Conservation (phyloP, 2,329 filamentous ascomycete species). For the Fusarium secorum region DNA sequence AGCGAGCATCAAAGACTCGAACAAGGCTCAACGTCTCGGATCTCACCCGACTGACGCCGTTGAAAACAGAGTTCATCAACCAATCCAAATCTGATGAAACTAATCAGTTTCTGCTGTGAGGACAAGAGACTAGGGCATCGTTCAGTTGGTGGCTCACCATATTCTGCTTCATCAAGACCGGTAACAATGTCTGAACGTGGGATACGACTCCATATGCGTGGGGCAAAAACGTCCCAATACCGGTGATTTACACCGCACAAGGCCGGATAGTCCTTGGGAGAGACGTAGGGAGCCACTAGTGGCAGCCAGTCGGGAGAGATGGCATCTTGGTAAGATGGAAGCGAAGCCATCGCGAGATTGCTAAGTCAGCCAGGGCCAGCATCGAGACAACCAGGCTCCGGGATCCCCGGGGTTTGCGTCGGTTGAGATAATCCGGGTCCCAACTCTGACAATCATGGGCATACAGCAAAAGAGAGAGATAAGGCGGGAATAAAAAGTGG, state of each 20-base stretch:
- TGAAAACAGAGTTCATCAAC: constrained; percentile 57
- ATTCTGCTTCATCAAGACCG: constrained; percentile 54
- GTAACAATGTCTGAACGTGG: constrained; percentile 50
- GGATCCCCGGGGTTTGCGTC: neutral
- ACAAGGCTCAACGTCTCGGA: constrained; percentile 54
- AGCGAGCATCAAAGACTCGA: constrained; percentile 57
- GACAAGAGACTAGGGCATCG: neutral
- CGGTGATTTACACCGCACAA: constrained; percentile 59
- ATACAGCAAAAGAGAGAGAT: neutral
- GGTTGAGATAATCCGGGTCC: neutral
- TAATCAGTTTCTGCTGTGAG: neutral
- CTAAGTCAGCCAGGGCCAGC: neutral
- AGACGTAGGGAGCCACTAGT: constrained; percentile 56
- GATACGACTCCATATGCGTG: constrained; percentile 62
- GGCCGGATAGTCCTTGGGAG: constrained; percentile 50
- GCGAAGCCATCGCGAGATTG: constrained; percentile 41
- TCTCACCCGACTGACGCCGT: constrained; percentile 47
- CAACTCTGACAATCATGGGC: no score
- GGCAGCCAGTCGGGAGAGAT: constrained; percentile 57
- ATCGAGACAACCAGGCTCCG: neutral
- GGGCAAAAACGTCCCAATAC: constrained; percentile 59
- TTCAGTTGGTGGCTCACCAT: constrained; percentile 50
- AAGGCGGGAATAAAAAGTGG: neutral
- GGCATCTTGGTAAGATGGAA: constrained; percentile 65
- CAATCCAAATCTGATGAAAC: constrained; percentile 55